Base-by-base conservation (phyloP, 1,284 basidiomycete genomes). In the Ceratobasidium sp. region DNA sequence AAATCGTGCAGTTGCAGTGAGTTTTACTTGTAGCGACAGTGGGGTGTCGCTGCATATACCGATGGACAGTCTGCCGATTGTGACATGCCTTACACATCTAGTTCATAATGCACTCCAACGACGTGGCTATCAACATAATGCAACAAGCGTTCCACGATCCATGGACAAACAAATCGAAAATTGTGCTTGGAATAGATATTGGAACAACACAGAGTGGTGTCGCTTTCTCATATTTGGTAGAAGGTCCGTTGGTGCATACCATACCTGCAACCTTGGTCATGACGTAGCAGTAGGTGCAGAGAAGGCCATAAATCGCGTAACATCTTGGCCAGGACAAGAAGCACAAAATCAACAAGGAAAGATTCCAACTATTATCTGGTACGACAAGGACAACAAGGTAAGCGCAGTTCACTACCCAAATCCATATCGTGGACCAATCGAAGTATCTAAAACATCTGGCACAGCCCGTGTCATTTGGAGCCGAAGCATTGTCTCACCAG, bases 281-380 rank as follows among this genome's bases (percentile, higher is more conserved):
- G 12, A 61, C 15, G 9, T 10, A 51, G 12, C 0, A 1, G 4
- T 13, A 68, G 66, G 66, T 28, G 23, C n/a, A 1, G 33, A 56
- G n/a, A 53, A 55, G n/a, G 18, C 51, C 1, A n/a, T 56, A 53
- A 23, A 68, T 1, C 66, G 53, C 12, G 73, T 79, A 12, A 15
- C 12, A 23, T 18, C 39, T n/a, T 79, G 78, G 78, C 78, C 78
- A 12, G 75, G 66, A 15, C 79, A 77, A 71, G 60, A 72, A 13
- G 26, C 40, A 6, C 18, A 71, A 1, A n/a, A 20, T 10, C 51
- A 51, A 26, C 40, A 72, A 7, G 20, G 26, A 7, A 79, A 78
- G 26, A 67, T 79, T 33, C 79, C 79, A 23, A 79, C 60, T 4
- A 9, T 71, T 0, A 53, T 79, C 9, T 77, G 49, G 42, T 79